A percentile compares a stretch with the other conserved stretches of the same genome.
Conservation (phyloP, 2,329 filamentous ascomycete species). For the Diplodia mutila region DNA sequence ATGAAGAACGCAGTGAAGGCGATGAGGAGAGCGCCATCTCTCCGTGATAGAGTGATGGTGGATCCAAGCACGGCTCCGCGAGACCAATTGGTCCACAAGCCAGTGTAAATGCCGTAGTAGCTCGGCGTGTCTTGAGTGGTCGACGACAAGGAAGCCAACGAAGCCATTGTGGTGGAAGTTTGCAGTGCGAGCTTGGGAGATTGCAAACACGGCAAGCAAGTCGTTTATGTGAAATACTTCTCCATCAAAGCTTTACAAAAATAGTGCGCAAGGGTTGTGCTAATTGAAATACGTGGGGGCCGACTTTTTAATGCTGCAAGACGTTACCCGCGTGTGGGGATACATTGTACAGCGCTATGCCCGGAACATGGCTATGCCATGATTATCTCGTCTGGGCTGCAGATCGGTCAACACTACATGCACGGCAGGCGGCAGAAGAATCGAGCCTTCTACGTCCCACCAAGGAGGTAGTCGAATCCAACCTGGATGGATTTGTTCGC, state of each 20-base stretch:
- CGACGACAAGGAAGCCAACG: not conserved
- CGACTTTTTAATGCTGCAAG: too few relatives aligned
- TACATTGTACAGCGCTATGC: not conserved
- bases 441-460: too few relatives aligned
- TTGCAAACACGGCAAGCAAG: not conserved
- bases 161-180: not conserved
- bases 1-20: conserved; percentile 43
- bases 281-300: too few relatives aligned
- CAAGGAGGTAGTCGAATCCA: too few relatives aligned
- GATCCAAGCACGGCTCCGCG: conserved; percentile 36
- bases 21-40: conserved; percentile 38
- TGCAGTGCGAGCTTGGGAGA: not conserved
- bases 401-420: not conserved
- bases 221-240: too few relatives aligned
- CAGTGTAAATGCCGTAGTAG: conserved; percentile 30
- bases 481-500: too few relatives aligned
- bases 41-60: conserved; percentile 38
- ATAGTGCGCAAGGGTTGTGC: not conserved
- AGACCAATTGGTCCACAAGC: conserved; percentile 41
- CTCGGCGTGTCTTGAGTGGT: not conserved
- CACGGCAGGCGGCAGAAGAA: too few relatives aligned
- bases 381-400: not conserved
- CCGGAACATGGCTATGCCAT: not conserved
- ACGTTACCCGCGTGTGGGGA: too few relatives aligned
- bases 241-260: not conserved